Conservation (phyloP, 2,329 filamentous ascomycete genomes). For the Coniella lustricola region DNA sequence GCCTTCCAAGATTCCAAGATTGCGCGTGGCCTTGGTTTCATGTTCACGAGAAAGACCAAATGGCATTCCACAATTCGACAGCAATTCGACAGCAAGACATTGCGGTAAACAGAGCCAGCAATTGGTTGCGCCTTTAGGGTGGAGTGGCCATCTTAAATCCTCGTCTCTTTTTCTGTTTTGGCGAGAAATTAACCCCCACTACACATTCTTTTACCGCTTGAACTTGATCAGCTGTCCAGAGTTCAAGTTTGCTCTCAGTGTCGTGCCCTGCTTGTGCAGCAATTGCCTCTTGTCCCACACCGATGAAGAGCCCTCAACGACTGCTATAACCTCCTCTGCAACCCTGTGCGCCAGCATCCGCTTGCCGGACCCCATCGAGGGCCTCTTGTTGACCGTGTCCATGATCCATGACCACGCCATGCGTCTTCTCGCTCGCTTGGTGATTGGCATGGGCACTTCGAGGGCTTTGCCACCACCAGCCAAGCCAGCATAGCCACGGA, state of each 20-base stretch:
- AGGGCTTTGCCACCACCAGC: conserved; percentile 81
- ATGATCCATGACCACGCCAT: conserved; percentile 85
- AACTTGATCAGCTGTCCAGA: conserved; percentile 30
- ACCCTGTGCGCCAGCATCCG: conserved; percentile 69
- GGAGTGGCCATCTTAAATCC: no score
- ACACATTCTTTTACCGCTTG: conserved; percentile 18
- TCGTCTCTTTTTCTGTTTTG: no score
- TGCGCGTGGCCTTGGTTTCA: no score
- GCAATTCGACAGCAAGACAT: no score
- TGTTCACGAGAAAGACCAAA: no score
- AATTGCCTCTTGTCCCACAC: conserved; percentile 77
- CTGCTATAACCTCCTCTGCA: conserved; percentile 77
- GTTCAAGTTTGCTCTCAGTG: conserved; percentile 65
- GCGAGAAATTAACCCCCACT: no score
- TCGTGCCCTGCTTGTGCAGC: conserved; percentile 76
- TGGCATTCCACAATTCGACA: no score
- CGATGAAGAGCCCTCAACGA: conserved; percentile 76
- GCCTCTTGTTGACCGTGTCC: conserved; percentile 71
- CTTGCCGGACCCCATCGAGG: conserved; percentile 62
- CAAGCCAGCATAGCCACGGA: conserved; percentile 67
- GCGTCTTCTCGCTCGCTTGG: conserved; percentile 66
- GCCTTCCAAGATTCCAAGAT: no score
- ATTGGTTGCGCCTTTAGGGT: no score
- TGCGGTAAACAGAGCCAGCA: no score
- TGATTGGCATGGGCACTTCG: conserved; percentile 73